These are phyloP conservation scores for Draba incana DNA, from an alignment of 345 rosid species.

Conservation along the genomic window DNA sequence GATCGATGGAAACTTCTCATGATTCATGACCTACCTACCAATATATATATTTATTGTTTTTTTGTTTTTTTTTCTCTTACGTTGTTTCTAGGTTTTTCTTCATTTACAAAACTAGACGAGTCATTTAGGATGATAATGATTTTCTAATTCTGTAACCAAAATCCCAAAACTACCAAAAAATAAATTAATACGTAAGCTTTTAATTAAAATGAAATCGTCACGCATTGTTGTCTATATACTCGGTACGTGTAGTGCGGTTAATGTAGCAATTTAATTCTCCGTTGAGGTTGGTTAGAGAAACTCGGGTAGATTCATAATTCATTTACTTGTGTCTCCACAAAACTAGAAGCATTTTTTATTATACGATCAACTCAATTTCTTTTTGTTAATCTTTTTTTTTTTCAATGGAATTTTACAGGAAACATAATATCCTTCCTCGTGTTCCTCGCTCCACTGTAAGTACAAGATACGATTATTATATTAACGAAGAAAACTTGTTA, in stretches of 20 bases:
- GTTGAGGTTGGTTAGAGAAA: slow-evolving; percentile 32
- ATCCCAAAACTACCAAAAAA: slow-evolving; percentile 4
- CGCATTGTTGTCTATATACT: slow-evolving; percentile 39
- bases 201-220: slow-evolving; percentile 35
- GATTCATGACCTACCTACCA: slow-evolving; percentile 31
- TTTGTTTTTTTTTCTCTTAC: background rate
- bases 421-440: slow-evolving; percentile 73
- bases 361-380: slow-evolving; percentile 11
- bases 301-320: slow-evolving; percentile 1
- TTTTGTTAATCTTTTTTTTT: background rate
- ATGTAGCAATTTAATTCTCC: slow-evolving; percentile 35
- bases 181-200: slow-evolving; percentile 22
- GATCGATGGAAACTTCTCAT: slow-evolving; percentile 28
- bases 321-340: slow-evolving; percentile 4
- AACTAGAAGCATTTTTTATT: slow-evolving; percentile 24
- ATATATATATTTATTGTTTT: background rate
- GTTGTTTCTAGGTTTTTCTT: slow-evolving; percentile 18
- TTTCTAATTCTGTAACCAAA: slow-evolving; percentile 16
- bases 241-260: slow-evolving; percentile 37
- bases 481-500: too few species aligned
- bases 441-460: slow-evolving; percentile 89
- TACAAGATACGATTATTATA: slow-evolving; percentile 2
- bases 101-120: slow-evolving; percentile 5
- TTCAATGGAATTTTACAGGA: slow-evolving; percentile 48
- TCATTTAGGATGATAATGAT: background rate